phyloP scores from a whole-genome alignment of 129 eudicot genomes.

The Centaurea solstitialis region DNA sequence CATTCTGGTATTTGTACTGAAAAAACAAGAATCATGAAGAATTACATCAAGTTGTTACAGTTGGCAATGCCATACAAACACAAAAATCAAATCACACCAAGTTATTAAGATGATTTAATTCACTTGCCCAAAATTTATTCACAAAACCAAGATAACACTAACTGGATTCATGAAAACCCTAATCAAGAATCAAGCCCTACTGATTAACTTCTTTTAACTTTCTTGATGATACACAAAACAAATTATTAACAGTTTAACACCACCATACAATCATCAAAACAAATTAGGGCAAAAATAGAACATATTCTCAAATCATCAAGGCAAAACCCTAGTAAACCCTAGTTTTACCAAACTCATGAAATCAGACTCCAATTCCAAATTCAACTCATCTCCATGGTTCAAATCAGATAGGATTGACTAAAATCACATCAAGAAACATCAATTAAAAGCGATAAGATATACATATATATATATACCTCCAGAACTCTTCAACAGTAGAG shows the following conservation, averaged over 20 bases:
- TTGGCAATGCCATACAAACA: not conserved
- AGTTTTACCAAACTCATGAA: not conserved
- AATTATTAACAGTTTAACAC: not conserved
- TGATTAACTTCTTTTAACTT: not conserved
- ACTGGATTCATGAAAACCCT: slow-evolving; percentile 19
- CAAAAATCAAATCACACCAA: not conserved
- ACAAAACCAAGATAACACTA: not conserved
- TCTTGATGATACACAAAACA: slow-evolving; percentile 5
- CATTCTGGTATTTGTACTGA: not conserved
- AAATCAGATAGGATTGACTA: not conserved
- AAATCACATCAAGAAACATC: not conserved
- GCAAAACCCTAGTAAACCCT: slow-evolving; percentile 34
- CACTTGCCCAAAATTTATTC: not conserved
- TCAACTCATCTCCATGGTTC: not conserved
- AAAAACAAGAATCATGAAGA: not conserved
- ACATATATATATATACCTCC: slow-evolving; percentile 69
- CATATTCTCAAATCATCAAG: not conserved
- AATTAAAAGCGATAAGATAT: not conserved
- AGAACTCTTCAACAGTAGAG: slow-evolving; percentile 80
- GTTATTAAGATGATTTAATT: not conserved
- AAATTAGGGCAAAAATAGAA: not conserved
- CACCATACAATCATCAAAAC: not conserved
- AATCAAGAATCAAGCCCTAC: not conserved
- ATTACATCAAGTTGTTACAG: not conserved
- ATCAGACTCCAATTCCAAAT: not conserved